Conservation (phyloP, 2,329 filamentous ascomycete genomes). For the Apiospora pterosperma region DNA sequence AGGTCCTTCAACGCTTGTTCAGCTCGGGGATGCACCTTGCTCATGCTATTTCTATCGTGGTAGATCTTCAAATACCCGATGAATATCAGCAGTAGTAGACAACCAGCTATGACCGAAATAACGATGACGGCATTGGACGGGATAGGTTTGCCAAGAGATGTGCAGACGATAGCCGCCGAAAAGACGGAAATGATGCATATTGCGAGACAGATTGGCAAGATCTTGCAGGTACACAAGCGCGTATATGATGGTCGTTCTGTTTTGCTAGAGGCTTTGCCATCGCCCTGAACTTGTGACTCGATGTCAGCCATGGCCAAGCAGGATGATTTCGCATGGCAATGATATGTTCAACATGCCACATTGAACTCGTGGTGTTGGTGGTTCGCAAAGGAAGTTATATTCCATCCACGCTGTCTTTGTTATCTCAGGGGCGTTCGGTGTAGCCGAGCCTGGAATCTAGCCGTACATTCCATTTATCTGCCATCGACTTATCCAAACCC, state of each 20-base stretch:
- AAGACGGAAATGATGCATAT: background rate
- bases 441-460: background rate
- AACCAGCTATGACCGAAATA: background rate
- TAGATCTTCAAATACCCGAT: background rate
- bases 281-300: background rate
- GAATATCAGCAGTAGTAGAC: background rate
- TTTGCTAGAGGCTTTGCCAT: background rate
- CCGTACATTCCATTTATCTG: background rate
- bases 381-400: background rate
- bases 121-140: background rate
- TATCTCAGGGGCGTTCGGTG: background rate
- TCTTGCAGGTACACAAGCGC: background rate
- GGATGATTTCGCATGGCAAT: background rate
- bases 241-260: background rate
- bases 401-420: background rate
- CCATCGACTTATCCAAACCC: background rate
- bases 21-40: background rate
- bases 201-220: background rate
- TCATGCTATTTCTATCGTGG: background rate
- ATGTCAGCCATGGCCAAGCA: background rate
- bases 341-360: background rate
- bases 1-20: background rate
- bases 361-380: background rate
- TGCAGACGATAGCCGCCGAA: background rate
- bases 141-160: background rate